These are phyloP conservation scores for Calonectria pseudoreteaudii DNA, from an alignment of 2,329 filamentous ascomycete genomes.

Conservation along the genomic window DNA sequence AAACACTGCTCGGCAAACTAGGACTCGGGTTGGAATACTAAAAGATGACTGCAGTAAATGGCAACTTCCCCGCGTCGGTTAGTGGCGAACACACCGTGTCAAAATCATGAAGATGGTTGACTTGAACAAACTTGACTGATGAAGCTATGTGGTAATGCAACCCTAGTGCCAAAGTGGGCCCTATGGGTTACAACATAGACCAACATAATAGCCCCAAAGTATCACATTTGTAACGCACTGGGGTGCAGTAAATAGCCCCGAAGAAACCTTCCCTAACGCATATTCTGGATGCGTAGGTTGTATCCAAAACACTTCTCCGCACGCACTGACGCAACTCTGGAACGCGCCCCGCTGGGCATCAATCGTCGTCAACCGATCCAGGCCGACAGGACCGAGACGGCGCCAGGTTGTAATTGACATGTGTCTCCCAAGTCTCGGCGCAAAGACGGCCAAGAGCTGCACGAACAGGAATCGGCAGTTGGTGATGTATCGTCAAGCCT, in stretches of 20 bases:
- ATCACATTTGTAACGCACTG: slow-evolving; percentile 1
- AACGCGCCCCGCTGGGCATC: not conserved
- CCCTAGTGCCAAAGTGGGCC: not conserved
- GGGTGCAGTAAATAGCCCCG: not conserved
- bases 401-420: not conserved
- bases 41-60: slow-evolving; percentile 9
- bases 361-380: not conserved
- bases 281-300: not conserved
- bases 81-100: not conserved
- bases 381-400: not conserved
- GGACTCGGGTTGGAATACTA: not conserved
- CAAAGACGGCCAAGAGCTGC: not conserved
- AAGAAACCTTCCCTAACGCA: not conserved
- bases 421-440: not conserved
- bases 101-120: not conserved
- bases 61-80: slow-evolving; percentile 6
- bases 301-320: slow-evolving; percentile 8
- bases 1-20: not conserved
- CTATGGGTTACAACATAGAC: not conserved
- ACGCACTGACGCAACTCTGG: not conserved
- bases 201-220: not conserved
- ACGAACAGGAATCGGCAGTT: slow-evolving; percentile 1
- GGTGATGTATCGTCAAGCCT: not conserved
- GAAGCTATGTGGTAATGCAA: not conserved
- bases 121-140: not conserved